These are phyloP conservation scores for Candida tetrigidarum DNA, from an alignment of 1,139 yeast species.

Conservation along the genomic window DNA sequence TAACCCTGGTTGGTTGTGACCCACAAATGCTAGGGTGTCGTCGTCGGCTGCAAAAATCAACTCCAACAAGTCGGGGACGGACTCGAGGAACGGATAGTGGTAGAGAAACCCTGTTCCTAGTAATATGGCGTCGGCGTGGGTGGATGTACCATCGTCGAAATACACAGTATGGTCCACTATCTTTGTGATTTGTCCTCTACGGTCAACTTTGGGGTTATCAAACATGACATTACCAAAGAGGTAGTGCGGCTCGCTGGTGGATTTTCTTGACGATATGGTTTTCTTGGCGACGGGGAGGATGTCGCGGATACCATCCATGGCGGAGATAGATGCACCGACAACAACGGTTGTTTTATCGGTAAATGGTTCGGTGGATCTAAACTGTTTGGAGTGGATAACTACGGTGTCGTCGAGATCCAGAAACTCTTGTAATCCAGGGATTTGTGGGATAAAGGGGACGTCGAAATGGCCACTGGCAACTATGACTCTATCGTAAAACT, in stretches of 20 bases:
- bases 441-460: slow-evolving; percentile 35
- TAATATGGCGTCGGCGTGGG: slow-evolving; percentile 38
- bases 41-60: slow-evolving; percentile 42
- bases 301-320: slow-evolving; percentile 49
- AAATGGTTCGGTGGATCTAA: slow-evolving; percentile 31
- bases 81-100: slow-evolving; percentile 44
- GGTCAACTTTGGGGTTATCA: slow-evolving; percentile 35
- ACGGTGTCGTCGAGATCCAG: slow-evolving; percentile 26
- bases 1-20: slow-evolving; percentile 46
- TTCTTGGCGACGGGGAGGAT: slow-evolving; percentile 35
- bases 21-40: slow-evolving; percentile 41
- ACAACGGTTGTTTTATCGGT: slow-evolving; percentile 37
- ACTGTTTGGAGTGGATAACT: slow-evolving; percentile 48
- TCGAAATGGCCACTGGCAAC: slow-evolving; percentile 40
- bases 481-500: slow-evolving; percentile 31
- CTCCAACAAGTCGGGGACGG: slow-evolving; percentile 33
- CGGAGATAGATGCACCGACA: slow-evolving; percentile 48
- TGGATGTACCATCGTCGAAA: slow-evolving; percentile 32
- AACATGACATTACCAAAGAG: slow-evolving; percentile 46
- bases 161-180: slow-evolving; percentile 27
- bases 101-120: slow-evolving; percentile 51
- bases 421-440: slow-evolving; percentile 43
- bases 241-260: slow-evolving; percentile 39
- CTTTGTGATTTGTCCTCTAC: slow-evolving; percentile 33
- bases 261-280: slow-evolving; percentile 42